Evolutionary conservation across 768 basidiomycete genomes (phyloP), one percentile per base, ranked within the genome.

Genomic region (Suillus clintonianus): DNA sequence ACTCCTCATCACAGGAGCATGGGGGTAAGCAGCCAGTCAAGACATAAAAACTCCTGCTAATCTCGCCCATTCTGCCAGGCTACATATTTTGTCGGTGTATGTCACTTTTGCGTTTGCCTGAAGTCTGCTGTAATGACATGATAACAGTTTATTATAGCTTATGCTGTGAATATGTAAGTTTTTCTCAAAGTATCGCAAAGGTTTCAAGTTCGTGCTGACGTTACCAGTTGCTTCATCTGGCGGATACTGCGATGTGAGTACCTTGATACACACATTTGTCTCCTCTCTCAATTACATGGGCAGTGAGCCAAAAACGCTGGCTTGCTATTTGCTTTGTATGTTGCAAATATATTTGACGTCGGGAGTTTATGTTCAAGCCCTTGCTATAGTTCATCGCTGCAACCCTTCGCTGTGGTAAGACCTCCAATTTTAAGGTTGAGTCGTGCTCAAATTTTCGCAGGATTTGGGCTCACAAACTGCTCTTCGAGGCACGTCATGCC

Each of bases 231-330:
- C 45, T 70, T 67, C 32, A 37, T 70, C 34, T 69, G 68, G 69
- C 69, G 69, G 22, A 62, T 70, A 22, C 64, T 65, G 65, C 63
- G 63, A 57, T 27, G 69, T 69, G 55, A 63, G 69, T 37, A 62
- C 10, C 2, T 4, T 5, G 14, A 24, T 36, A 10, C 36, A 27
- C 24, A 24, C n/a, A 22, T 24, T 0, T 55, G 10, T 37, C 34
- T 58, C 37, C 6, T 32, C 14, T 27, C 32, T 41, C 41, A 24
- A 30, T 22, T 34, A 9, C 15, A 13, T 32, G 17, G 10, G 30
- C 50, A 70, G 69, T 65, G 43, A 62, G 65, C 43, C 62, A 63
- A n/a, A 63, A 65, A 39, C 36, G 4, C 8, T 30, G 30, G 55
- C 47, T 70, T 22, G 62, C 62, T 51, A 22, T 70, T 13, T 37